Base-by-base conservation (phyloP, 2,329 filamentous ascomycete species). In the Diaporthe australafricana region DNA sequence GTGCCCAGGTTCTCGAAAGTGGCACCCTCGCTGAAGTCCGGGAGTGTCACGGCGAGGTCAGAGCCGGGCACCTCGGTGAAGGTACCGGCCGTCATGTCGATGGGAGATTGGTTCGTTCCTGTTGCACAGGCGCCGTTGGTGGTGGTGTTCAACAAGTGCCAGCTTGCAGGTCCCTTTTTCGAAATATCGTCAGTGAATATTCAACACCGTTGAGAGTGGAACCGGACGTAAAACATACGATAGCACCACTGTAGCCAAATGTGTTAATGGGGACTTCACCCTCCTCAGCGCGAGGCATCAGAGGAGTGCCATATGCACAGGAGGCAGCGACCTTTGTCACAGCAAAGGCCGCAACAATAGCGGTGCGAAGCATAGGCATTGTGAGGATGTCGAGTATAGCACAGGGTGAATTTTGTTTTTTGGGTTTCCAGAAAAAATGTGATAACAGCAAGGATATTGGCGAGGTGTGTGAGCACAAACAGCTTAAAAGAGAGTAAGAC, bases 1-100 rank as follows among this genome's bases (percentile, higher is more conserved):
- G 87, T 87, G 57, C 88, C 88, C 14, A 89, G 82, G 78, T 90
- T 90, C 79, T 89, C 87, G 70, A 90, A 88, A 47, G 84, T 81
- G 60, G 85, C 84, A 8, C 81, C 84, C 55, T 81, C 79, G 22
- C 78, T 77, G 57, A 81, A 79, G 76, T 81, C 84, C 52, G 86
- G 83, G 67, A 89, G 81, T 42, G 80, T 75, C 69, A 83, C 80
- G 77, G 75, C 69, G 6, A 83, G 38, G n/a, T 83, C 75, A 42
- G 77, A 74, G 53, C 78, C 78, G 12, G 79, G 67, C 9, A 82
- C 74, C 45, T 80, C 66, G 32, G 77, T 78, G 71, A 83, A 84
- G 38, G 77, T 75, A n/a, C 78, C 81, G 4, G 75, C 75, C 7
- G 78, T 78, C 83, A 85, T 84, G 78, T 90, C 86, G 80, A 91